A percentile compares a stretch with the other conserved stretches of the same genome.
Evolutionary conservation across 768 basidiomycete species (phyloP).

Genomic region (Podaxis sp.): DNA sequence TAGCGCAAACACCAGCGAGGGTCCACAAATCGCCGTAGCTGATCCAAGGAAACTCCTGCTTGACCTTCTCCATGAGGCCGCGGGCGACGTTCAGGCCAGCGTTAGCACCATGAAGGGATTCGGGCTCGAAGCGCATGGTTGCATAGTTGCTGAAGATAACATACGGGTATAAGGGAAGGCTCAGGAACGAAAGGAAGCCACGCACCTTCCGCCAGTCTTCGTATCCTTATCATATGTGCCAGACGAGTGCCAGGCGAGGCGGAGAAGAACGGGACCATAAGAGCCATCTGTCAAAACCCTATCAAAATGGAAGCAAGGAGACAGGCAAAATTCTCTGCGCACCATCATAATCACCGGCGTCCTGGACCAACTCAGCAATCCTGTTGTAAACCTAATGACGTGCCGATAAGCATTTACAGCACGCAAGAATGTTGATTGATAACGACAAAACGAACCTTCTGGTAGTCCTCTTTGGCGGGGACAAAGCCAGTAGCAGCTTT

Average conservation of each 20-base stretch:
- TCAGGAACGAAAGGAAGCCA: conserved; percentile 10
- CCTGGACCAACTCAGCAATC: conserved; percentile 76
- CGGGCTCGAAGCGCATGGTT: conserved; percentile 96
- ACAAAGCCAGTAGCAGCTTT: conserved; percentile 71
- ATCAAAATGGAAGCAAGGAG: conserved; percentile 16
- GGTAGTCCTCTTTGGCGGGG: conserved; percentile 83
- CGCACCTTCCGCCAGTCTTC: conserved; percentile 78
- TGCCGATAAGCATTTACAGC: not conserved
- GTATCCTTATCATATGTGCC: conserved; percentile 87
- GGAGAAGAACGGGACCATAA: conserved; percentile 83
- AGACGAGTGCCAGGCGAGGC: conserved; percentile 93
- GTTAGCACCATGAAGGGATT: conserved; percentile 82
- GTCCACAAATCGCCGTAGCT: conserved; percentile 98
- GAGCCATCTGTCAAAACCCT: conserved; percentile 64
- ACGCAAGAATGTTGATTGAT: not conserved
- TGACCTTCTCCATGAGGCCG: conserved; percentile 79
- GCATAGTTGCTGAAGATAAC: conserved; percentile 77
- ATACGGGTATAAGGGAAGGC: conserved; percentile 15
- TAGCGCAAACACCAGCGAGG: conserved; percentile 86
- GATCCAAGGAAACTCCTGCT: conserved; percentile 90
- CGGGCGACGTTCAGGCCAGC: conserved; percentile 82
- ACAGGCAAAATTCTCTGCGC: conserved; percentile 20
- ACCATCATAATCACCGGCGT: conserved; percentile 88
- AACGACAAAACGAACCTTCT: conserved; percentile 55
- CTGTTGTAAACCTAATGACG: conserved; percentile 79